A percentile compares a stretch with the other conserved stretches of the same genome.
phyloP scores from a whole-genome alignment of 2,329 filamentous ascomycete genomes.

The Byssothecium circinans region DNA sequence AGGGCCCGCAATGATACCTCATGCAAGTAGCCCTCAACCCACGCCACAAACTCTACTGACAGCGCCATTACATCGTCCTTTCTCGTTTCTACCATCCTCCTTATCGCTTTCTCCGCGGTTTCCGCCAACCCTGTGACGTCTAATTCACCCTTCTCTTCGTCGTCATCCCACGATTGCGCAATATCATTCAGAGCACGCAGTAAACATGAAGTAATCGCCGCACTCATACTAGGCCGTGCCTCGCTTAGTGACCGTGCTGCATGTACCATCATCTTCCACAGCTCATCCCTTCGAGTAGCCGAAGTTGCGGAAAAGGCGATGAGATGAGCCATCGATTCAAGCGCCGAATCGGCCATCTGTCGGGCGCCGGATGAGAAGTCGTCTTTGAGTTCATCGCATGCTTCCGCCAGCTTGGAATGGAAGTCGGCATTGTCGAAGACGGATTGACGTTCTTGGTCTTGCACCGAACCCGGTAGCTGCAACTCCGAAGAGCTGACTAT shows the following conservation, averaged over 20 bases:
- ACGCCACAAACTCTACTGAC: slow-evolving; percentile 8
- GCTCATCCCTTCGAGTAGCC: slow-evolving; percentile 39
- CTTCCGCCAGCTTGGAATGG: slow-evolving; percentile 5
- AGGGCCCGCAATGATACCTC: not conserved
- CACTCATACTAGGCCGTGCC: slow-evolving; percentile 60
- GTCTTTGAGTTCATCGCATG: slow-evolving; percentile 11
- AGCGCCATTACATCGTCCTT: slow-evolving; percentile 2
- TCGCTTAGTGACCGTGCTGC: slow-evolving; percentile 58
- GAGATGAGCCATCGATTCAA: slow-evolving; percentile 38
- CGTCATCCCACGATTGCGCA: slow-evolving; percentile 20
- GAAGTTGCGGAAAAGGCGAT: slow-evolving; percentile 28
- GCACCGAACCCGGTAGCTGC: too few species aligned
- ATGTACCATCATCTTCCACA: slow-evolving; percentile 64
- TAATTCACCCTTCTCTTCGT: not conserved
- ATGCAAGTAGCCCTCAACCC: slow-evolving; percentile 4
- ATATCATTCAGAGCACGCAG: slow-evolving; percentile 51
- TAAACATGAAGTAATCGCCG: slow-evolving; percentile 58
- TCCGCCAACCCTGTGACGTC: too few species aligned
- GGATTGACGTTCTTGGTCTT: too few species aligned
- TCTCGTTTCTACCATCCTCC: not conserved
- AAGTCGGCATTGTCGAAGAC: slow-evolving; percentile 2
- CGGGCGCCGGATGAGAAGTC: slow-evolving; percentile 55
- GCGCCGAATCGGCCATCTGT: slow-evolving; percentile 31
- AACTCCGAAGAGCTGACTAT: too few species aligned
- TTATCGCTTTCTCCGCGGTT: slow-evolving; percentile 1